phyloP scores from a whole-genome alignment of 2,329 filamentous ascomycete genomes.

The Trematosphaeria pertusa region DNA sequence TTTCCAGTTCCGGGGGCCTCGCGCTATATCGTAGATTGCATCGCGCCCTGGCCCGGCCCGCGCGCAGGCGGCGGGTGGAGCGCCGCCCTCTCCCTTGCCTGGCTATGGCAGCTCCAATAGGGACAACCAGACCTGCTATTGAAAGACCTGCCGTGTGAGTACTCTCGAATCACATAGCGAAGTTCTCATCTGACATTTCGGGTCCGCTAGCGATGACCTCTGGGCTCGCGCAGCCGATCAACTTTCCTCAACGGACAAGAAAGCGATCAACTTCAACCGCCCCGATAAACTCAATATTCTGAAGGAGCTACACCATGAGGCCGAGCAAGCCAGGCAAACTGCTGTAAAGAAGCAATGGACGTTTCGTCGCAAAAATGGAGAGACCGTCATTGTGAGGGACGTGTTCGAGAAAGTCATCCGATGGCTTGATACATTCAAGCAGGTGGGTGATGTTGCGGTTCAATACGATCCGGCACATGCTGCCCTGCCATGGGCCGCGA shows the following conservation, averaged over 20 bases:
- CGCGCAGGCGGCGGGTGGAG: too few species aligned
- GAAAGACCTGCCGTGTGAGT: too few species aligned
- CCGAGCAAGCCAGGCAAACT: slow-evolving; percentile 14
- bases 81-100: too few species aligned
- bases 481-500: slow-evolving; percentile 41
- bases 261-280: slow-evolving; percentile 21
- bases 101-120: too few species aligned
- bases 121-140: too few species aligned
- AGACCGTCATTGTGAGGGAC: slow-evolving; percentile 34
- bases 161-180: too few species aligned
- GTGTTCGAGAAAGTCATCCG: slow-evolving; percentile 33
- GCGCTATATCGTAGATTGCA: too few species aligned
- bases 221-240: slow-evolving; percentile 17
- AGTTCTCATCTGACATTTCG: too few species aligned
- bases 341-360: slow-evolving; percentile 20
- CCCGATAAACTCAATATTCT: slow-evolving; percentile 23
- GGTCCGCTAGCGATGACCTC: slow-evolving; percentile 22
- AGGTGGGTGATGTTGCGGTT: slow-evolving; percentile 37
- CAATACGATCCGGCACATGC: slow-evolving; percentile 43
- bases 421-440: slow-evolving; percentile 38
- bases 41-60: too few species aligned
- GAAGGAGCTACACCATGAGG: slow-evolving; percentile 16
- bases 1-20: too few species aligned
- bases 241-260: slow-evolving; percentile 19
- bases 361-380: slow-evolving; percentile 20